Evolutionary conservation across 2,329 filamentous ascomycete species (phyloP), one percentile per base, ranked within the genome.

Genomic region (Aspergillus ochraceoroseus): DNA sequence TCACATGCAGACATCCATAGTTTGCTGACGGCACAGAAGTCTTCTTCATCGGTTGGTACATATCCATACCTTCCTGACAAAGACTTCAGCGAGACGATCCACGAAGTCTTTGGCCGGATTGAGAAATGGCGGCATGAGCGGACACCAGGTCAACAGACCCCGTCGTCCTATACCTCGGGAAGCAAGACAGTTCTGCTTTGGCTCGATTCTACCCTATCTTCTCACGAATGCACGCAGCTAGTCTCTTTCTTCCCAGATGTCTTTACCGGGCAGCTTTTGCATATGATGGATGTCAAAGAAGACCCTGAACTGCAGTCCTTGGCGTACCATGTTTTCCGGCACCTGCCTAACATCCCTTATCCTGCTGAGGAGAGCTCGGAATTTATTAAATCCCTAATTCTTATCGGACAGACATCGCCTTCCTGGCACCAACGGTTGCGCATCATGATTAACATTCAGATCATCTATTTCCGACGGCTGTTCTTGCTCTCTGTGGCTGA

Each of bases 211-310:
- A 92, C 87, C 11, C 73, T 98, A 2, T 87, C 86, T 2, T 94
- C 87, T 0, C 85, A 94, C 49, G 92, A 96, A 62, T 98, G 92
- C 66, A 94, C 81, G 0, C 84, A 92, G 59, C 77, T 98, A 9
- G 80, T 94, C 12, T 80, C 83, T 3, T 96, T 95, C 75, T 96
- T 98, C 71, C 85, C 88, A 0, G 77, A 85, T 23, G 75, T 84
- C 0, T 90, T 96, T 58, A 92, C 94, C 63, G 86, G 92, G 55
- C 86, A 95, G 62, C 77, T 98, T 9, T 71, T 98, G 37, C 89
- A 98, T 71, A 98, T 98, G 92, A 98, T 98, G 90, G 92, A 98
- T 59, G 87, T 98, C 62, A 96, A 96, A 64, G 92, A 98, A 64
- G 92, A 98, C 56, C 88, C 87, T 0, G 94, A 98, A 64, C 76